Evolutionary conservation across 2,329 filamentous ascomycete species (phyloP), one percentile per base, ranked within the genome.

Genomic region (Endoconidiophora laricicola): DNA sequence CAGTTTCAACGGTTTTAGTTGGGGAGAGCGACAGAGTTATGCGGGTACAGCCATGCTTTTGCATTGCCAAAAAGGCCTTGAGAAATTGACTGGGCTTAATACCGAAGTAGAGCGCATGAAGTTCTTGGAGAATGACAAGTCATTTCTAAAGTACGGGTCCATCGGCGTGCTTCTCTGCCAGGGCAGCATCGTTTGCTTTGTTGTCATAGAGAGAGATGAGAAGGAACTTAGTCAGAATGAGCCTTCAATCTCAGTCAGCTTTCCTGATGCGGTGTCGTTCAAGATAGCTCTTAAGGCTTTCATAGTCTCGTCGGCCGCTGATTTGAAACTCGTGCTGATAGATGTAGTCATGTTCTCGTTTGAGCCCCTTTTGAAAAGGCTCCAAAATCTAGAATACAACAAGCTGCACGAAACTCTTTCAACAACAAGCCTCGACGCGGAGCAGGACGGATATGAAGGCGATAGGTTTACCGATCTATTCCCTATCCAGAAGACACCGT

Each of bases 321-420:
- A 52, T 0, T 52, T 73, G 2, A 59, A 58, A 1, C 78, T 85
- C 42, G 59, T 79, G 0, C 61, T 78, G 2, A 72, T 85, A 0
- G 72, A 83, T 40, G 80, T 81, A 0, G 68, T 81, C 0, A 69
- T 80, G 0, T 86, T 85, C 58, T 76, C 81, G 0, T 84, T 78
- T 50, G 77, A 84, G 49, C 82, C 82, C 0, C 69, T 86, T 1
- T 59, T 86, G 3, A 61, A 70, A 44, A 69, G 73, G 1, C 63
- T 86, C 1, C 71, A 83, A 58, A 61, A 65, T 0, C 74, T 76
- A 22, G 63, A 59, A 0, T 69, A 77, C 2, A 49, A 84, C 0
- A 73, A 79, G 0, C 63, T 86, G 0, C 64, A 72, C 2, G 7
- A 33, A 33, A 33, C 29, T 10, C 29, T 33, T 4, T 33, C 6